Evolutionary conservation across 2,329 filamentous ascomycete genomes (phyloP).

Genomic region (Microsporum canis): DNA sequence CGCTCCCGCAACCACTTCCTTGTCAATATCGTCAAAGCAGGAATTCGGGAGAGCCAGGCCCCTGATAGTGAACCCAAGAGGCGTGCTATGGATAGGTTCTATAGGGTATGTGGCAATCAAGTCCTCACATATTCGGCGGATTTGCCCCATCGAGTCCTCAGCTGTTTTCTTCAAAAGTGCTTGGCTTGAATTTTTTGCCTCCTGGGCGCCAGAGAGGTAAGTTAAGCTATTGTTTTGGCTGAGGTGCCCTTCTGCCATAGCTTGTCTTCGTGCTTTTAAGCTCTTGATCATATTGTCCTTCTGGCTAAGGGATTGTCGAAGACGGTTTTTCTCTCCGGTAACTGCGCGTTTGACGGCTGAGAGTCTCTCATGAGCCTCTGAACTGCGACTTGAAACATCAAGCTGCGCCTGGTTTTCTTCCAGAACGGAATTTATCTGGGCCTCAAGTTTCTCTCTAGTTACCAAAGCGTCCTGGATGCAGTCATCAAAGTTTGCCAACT

Average conservation of each 20-base stretch:
- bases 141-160: constrained; percentile 68
- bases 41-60: constrained; percentile 70
- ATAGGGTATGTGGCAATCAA: constrained; percentile 71
- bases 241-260: constrained; percentile 54
- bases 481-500: constrained; percentile 74
- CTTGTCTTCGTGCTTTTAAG: constrained; percentile 51
- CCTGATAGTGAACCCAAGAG: constrained; percentile 75
- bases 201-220: constrained; percentile 51
- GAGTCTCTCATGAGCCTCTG: constrained; percentile 31
- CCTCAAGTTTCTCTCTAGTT: constrained; percentile 60
- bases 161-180: constrained; percentile 45
- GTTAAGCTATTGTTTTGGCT: constrained; percentile 48
- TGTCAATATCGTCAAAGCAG: constrained; percentile 54
- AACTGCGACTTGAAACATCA: constrained; percentile 24
- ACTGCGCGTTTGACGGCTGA: constrained; percentile 42
- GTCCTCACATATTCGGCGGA: constrained; percentile 78
- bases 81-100: constrained; percentile 49
- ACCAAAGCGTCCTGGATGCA: constrained; percentile 82
- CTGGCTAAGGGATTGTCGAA: constrained; percentile 51
- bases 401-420: constrained; percentile 27
- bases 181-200: constrained; percentile 48
- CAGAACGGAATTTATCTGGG: constrained; percentile 57
- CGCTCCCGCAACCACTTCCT: constrained; percentile 64
- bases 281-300: constrained; percentile 58
- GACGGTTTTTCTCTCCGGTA: constrained; percentile 51